Percentiles rank a stretch among this genome's conserved stretches.
phyloP scores from a whole-genome alignment of 805 yeast genomes.

The Monosporozyma solicola region DNA sequence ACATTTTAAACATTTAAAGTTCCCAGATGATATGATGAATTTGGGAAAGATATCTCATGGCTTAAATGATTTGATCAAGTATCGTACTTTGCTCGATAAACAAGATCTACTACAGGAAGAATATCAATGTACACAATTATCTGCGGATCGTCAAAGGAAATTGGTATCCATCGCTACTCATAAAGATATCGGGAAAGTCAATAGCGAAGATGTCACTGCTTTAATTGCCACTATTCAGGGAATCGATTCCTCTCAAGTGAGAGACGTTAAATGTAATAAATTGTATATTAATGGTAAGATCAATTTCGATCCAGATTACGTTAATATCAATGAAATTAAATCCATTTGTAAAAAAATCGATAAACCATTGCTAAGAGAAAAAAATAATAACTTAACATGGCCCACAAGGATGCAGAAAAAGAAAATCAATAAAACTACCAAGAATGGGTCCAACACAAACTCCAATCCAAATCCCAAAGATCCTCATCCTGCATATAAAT shows the following conservation, averaged over 20 bases:
- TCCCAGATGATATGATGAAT: conserved; percentile 14
- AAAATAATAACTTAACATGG: conserved; percentile 18
- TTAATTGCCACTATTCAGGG: conserved; percentile 15
- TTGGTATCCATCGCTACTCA: not conserved
- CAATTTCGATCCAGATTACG: conserved; percentile 7
- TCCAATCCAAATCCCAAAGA: not conserved
- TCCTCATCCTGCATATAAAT: conserved; percentile 2
- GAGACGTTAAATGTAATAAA: conserved; percentile 5
- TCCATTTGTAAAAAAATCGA: conserved; percentile 19
- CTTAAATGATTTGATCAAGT: conserved; percentile 3
- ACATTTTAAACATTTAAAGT: conserved; percentile 13
- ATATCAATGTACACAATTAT: not conserved
- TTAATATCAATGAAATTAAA: conserved; percentile 14
- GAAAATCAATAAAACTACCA: conserved; percentile 1
- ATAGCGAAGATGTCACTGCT: not conserved
- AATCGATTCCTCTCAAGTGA: conserved; percentile 18
- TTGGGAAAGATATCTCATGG: conserved; percentile 7
- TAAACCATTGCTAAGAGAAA: conserved; percentile 14
- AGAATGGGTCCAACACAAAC: conserved; percentile 1
- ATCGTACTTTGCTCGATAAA: not conserved
- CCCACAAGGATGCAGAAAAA: conserved; percentile 13
- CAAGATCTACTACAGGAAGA: not conserved
- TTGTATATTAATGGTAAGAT: conserved; percentile 3
- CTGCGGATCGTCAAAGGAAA: not conserved
- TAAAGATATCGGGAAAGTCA: not conserved